Conservation (phyloP, 192 early-diverging fungal species). For the Phycomyces blakesleeanus region DNA sequence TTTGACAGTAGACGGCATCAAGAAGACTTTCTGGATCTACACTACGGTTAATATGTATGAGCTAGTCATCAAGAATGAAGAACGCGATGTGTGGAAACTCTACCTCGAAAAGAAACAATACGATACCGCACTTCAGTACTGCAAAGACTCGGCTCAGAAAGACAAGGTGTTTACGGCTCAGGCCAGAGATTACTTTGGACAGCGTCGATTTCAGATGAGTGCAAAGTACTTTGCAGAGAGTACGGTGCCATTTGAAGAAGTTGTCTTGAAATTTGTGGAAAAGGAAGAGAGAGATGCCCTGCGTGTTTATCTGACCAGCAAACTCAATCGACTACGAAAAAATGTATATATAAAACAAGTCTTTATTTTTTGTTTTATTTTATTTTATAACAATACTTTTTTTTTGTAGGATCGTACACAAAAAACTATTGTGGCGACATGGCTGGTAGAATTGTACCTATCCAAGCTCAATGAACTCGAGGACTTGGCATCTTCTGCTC, state of each 20-base stretch:
- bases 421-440: constrained; percentile 74
- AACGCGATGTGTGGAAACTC: constrained; percentile 91
- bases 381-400: neutral
- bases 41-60: constrained; percentile 84
- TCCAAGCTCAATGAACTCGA: constrained; percentile 69
- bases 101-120: constrained; percentile 81
- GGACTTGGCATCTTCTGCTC: constrained; percentile 39
- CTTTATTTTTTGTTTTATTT: too few species aligned
- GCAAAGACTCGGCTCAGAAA: constrained; percentile 70
- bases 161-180: constrained; percentile 80
- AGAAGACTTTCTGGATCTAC: constrained; percentile 90
- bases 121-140: constrained; percentile 75
- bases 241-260: constrained; percentile 83
- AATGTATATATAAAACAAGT: constrained; percentile 46
- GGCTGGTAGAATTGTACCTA: constrained; percentile 88
- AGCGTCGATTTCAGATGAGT: constrained; percentile 66
- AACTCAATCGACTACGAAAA: constrained; percentile 63
- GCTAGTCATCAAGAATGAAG: constrained; percentile 88
- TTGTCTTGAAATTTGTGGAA: constrained; percentile 81
- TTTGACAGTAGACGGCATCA: constrained; percentile 69
- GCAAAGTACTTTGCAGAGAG: constrained; percentile 87
- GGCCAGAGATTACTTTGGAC: constrained; percentile 81
- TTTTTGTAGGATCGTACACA: constrained; percentile 69
- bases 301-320: constrained; percentile 72
- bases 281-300: constrained; percentile 71